Evolutionary conservation across 805 yeast species (phyloP).

Genomic region (Candida odintsovae): DNA sequence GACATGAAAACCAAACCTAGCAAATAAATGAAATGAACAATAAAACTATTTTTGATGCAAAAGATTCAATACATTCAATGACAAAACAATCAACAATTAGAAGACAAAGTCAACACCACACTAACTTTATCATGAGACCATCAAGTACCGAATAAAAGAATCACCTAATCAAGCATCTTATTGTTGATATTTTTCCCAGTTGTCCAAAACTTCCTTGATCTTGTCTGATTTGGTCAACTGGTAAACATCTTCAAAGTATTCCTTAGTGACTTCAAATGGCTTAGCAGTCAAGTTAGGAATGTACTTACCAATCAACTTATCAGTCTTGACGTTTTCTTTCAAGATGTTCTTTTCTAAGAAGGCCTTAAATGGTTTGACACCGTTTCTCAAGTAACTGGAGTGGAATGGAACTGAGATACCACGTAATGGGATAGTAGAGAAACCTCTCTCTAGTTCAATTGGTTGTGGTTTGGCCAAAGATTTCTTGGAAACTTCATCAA

Average conservation of each 20-base stretch:
- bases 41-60: neutral
- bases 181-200: slow-evolving; percentile 82
- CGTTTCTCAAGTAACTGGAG: slow-evolving; percentile 95
- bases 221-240: slow-evolving; percentile 85
- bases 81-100: neutral
- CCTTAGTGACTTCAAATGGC: slow-evolving; percentile 94
- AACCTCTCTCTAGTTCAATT: slow-evolving; percentile 94
- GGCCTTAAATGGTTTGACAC: slow-evolving; percentile 98
- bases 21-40: neutral
- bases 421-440: slow-evolving; percentile 95
- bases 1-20: neutral
- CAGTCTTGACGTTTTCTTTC: slow-evolving; percentile 90
- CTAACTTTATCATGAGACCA: slow-evolving; percentile 7
- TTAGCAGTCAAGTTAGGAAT: slow-evolving; percentile 98
- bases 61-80: neutral
- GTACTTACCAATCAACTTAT: slow-evolving; percentile 88
- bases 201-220: slow-evolving; percentile 83
- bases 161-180: slow-evolving; percentile 1
- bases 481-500: slow-evolving; percentile 76
- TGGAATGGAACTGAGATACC: slow-evolving; percentile 99
- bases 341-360: slow-evolving; percentile 95
- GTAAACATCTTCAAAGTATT: slow-evolving; percentile 95
- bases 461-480: slow-evolving; percentile 91
- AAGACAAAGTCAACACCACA: slow-evolving; percentile 21
- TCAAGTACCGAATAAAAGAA: neutral